phyloP scores from a whole-genome alignment of 2,329 filamentous ascomycete species.

The Penicillium crustosum region DNA sequence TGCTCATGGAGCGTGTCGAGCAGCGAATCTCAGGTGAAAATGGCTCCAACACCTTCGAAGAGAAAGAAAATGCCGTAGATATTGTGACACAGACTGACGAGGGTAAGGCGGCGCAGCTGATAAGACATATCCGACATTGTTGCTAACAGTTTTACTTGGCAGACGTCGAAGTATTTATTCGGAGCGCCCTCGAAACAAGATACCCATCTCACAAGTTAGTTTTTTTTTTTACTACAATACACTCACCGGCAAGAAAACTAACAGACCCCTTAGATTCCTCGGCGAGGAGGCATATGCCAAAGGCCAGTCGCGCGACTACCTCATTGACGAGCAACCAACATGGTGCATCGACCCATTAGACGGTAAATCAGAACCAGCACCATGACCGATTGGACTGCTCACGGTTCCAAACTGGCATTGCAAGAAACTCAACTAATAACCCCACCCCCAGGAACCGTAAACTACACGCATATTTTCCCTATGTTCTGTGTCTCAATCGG shows the following conservation, averaged over 20 bases:
- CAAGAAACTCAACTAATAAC: neutral
- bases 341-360: conserved; percentile 78
- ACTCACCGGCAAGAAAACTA: neutral
- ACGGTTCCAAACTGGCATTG: neutral
- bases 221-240: neutral
- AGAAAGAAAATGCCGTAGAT: conserved; percentile 76
- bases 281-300: conserved; percentile 76
- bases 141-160: neutral
- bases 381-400: too few relatives aligned
- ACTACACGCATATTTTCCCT: conserved; percentile 76
- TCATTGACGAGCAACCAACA: conserved; percentile 64
- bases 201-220: conserved; percentile 68
- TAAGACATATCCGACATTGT: neutral
- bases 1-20: conserved; percentile 65
- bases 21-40: conserved; percentile 50
- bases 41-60: conserved; percentile 44
- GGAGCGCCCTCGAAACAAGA: conserved; percentile 55
- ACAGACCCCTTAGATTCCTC: conserved; percentile 58
- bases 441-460: conserved; percentile 59
- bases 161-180: conserved; percentile 74
- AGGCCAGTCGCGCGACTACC: conserved; percentile 65
- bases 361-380: conserved; percentile 43
- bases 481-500: conserved; percentile 81
- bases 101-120: conserved; percentile 46
- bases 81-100: conserved; percentile 76